phyloP scores from a whole-genome alignment of 2,329 filamentous ascomycete genomes.

The Trichoderma pleuroti region DNA sequence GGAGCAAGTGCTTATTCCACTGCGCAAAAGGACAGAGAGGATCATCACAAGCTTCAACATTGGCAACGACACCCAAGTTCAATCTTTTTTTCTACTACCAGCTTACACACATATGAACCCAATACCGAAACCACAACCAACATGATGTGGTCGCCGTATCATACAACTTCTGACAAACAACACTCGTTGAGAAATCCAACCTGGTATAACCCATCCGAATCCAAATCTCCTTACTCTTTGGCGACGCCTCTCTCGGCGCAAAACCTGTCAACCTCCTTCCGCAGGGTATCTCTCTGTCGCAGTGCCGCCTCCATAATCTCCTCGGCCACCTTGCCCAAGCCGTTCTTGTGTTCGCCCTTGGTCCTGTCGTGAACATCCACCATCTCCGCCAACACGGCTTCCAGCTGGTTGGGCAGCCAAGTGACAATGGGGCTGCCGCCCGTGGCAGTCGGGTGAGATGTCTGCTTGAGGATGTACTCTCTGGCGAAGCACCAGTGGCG shows the following conservation, averaged over 20 bases:
- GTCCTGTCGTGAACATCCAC: conserved; percentile 49
- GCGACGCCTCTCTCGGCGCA: conserved; percentile 58
- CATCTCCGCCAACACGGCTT: conserved; percentile 72
- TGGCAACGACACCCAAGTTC: not conserved
- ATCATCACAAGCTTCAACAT: not conserved
- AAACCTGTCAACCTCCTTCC: conserved; percentile 73
- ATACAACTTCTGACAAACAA: not conserved
- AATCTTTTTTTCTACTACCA: not conserved
- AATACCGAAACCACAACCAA: not conserved
- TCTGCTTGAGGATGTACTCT: conserved; percentile 80
- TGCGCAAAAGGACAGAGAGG: not conserved
- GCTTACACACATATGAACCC: not conserved
- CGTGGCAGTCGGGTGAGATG: conserved; percentile 71
- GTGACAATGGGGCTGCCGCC: conserved; percentile 80
- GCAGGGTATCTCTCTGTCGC: conserved; percentile 61
- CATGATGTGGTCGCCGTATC: not conserved
- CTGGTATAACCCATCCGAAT: not conserved
- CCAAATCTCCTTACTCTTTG: not conserved
- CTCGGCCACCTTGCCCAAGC: conserved; percentile 45
- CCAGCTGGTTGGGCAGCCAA: conserved; percentile 78
- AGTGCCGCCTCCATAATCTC: conserved; percentile 66
- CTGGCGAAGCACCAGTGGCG: conserved; percentile 82
- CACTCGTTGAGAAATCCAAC: not conserved
- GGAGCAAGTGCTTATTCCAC: conserved; percentile 1
- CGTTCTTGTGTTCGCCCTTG: conserved; percentile 35